Base-by-base conservation (phyloP, 179 eudicot genomes). In the Patellifolia procumbens region DNA sequence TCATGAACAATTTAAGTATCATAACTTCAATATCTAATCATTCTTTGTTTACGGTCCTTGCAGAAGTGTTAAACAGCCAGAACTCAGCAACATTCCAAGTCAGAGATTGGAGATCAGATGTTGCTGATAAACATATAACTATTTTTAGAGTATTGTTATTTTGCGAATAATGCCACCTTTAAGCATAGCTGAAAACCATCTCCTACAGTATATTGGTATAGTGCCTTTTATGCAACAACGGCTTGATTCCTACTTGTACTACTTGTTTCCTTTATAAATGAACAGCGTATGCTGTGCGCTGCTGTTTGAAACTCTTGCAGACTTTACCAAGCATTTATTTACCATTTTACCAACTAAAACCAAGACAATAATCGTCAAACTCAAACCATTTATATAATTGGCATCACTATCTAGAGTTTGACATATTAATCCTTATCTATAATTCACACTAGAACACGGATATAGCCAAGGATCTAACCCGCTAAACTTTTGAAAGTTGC, bases 1-100 rank as follows among this genome's bases (percentile, higher is more conserved):
- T 66, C 24, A 16, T 74, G 26, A 22, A 29, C 42, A n/a, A 10
- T 22, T 26, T 45, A 3, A 4, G 19, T 49, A 62, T 19, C 9
- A 5, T 29, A 68, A 42, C 22, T 65, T 74, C 70, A 9, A 29
- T 70, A 67, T n/a, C 42, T 51, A 17, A 70, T 60, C 34, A 72
- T 10, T 49, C 4, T 59, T 75, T 48, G 39, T 48, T 43, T 70
- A 31, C 76, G 43, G 3, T 76, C 43, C 28, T 26, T 48, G 70
- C 80, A 76, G 80, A 31, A 15, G 72, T 62, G 81, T 72, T 78
- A 63, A 78, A 22, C 71, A 59, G 37, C 24, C 65, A 63, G 43
- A 56, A 42, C 49, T 49, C 69, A 46, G 52, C 65, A 59, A 22
- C 15, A 49, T 55, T 22, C 17, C 43, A 69, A 24, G 22, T 22